Evolutionary conservation across 495 filamentous ascomycete genomes (phyloP), one percentile per base, ranked within the genome.

Genomic region (Trichoderma asperelloides): DNA sequence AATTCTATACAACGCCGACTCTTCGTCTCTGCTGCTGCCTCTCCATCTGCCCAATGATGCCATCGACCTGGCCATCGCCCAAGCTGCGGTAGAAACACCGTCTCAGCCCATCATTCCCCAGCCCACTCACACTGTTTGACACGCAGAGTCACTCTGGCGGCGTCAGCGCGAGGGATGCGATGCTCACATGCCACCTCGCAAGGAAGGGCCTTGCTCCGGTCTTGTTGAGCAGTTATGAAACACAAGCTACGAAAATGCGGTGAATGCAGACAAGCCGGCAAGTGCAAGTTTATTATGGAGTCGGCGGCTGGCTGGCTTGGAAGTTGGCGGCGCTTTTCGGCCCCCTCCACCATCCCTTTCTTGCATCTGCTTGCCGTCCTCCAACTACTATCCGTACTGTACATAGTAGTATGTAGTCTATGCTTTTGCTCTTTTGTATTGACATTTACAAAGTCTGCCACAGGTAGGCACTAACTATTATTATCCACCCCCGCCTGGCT

Each of bases 41-140:
- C 55, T 28, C 1, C 33, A 37, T 37, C 27, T 21, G 25, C 25
- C 25, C 55, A 60, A 21, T 60, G 55, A 30, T 60, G 25, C 25
- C 23, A 60, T 60, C 55, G 27, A 60, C 25, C 8, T 60, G 23
- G 13, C 16, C 55, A 47, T 16, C 25, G 43, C 49, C 21, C 49
- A 21, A 25, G 49, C 23, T 57, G 11, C 55, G 25, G 55, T 9
- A 60, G 13, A 60, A 13, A 37, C 55, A 28, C 25, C 23, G 49
- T 57, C 49, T 57, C 49, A 60, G 55, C 55, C 55, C 55, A 60
- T 60, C 55, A 60, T 30, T 60, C 55, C 55, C 25, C 27, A 60
- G 55, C 55, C 55, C 55, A 60, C 55, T 15, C 55, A 60, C 55
- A 60, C 55, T 60, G 55, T 60, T 60, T 30, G 23, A n/a, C 11